Conservation (phyloP, 2,329 filamentous ascomycete genomes). For the Colletotrichum sojae region DNA sequence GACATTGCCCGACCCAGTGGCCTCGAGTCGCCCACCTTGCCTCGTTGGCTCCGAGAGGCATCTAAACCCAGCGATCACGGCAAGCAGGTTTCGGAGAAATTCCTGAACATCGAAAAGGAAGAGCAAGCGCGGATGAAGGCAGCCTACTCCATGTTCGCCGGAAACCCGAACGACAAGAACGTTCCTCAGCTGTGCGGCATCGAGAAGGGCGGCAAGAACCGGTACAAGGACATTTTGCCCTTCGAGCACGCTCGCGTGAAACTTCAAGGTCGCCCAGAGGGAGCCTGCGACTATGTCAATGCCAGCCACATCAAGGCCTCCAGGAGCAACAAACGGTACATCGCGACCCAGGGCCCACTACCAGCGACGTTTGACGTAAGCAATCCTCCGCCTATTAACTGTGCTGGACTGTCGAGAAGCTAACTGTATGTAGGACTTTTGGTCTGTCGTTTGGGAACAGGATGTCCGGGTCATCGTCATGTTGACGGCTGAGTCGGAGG, state of each 20-base stretch:
- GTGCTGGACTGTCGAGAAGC: background rate
- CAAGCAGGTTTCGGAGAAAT: slow-evolving; percentile 84
- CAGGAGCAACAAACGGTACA: slow-evolving; percentile 91
- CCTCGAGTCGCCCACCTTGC: slow-evolving; percentile 70
- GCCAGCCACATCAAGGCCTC: slow-evolving; percentile 87
- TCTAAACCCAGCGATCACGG: slow-evolving; percentile 79
- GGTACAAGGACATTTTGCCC: slow-evolving; percentile 97
- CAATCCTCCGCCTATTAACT: slow-evolving; percentile 32
- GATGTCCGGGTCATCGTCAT: slow-evolving; percentile 96
- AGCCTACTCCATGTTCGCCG: slow-evolving; percentile 68
- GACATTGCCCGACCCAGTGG: slow-evolving; percentile 65
- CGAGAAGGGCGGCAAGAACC: slow-evolving; percentile 94
- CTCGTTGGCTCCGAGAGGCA: slow-evolving; percentile 82
- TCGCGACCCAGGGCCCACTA: slow-evolving; percentile 93
- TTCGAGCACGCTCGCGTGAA: slow-evolving; percentile 94
- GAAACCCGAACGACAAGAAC: slow-evolving; percentile 48
- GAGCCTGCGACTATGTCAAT: slow-evolving; percentile 93
- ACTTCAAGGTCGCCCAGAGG: slow-evolving; percentile 75
- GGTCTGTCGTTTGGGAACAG: slow-evolving; percentile 97
- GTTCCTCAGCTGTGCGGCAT: slow-evolving; percentile 83
- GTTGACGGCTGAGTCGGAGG: slow-evolving; percentile 94
- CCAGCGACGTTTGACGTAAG: slow-evolving; percentile 91
- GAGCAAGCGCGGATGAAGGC: slow-evolving; percentile 96
- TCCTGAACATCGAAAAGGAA: slow-evolving; percentile 84
- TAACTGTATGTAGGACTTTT: slow-evolving; percentile 80